Percentiles rank a stretch among this genome's conserved stretches.
These are phyloP conservation scores for Polyplosphaeria fusca DNA, from an alignment of 495 filamentous ascomycete genomes.

Conservation along the genomic window DNA sequence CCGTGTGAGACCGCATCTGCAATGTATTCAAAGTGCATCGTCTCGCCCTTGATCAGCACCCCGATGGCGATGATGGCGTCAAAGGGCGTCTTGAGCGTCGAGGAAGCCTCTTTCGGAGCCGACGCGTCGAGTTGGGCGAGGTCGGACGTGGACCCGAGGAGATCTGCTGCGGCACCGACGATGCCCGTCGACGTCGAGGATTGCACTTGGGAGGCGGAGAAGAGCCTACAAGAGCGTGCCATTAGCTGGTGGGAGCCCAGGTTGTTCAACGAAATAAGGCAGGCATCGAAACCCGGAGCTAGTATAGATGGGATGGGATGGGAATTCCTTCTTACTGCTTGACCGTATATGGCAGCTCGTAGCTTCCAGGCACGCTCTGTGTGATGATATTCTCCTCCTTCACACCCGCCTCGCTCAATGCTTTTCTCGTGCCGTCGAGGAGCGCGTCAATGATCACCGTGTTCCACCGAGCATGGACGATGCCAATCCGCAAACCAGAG, in stretches of 20 bases:
- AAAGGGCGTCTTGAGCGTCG: constrained; percentile 59
- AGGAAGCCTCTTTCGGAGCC: constrained; percentile 10
- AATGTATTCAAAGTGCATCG: constrained; percentile 99
- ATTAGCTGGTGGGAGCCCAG: too few relatives aligned
- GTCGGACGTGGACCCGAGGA: constrained; percentile 67
- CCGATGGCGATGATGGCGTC: constrained; percentile 94
- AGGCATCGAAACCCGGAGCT: too few relatives aligned
- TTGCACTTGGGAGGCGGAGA: constrained; percentile 82
- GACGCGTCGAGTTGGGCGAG: constrained; percentile 59
- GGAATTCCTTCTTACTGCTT: constrained; percentile 76
- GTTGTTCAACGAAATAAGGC: too few relatives aligned
- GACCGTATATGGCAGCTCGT: constrained; percentile 85
- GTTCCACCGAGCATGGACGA: constrained; percentile 97
- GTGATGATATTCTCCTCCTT: constrained; percentile 80
- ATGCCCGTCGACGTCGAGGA: constrained; percentile 54
- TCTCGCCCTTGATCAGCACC: constrained; percentile 95
- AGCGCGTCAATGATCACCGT: constrained; percentile 71
- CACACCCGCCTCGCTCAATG: constrained; percentile 68
- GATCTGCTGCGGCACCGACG: constrained; percentile 69
- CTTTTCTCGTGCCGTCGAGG: constrained; percentile 65
- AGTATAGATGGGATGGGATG: too few relatives aligned
- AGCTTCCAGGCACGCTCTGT: constrained; percentile 87
- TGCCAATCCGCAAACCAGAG: constrained; percentile 80
- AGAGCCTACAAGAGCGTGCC: constrained; percentile 52
- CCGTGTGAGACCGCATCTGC: constrained; percentile 85